These are phyloP conservation scores for Solanum megistacrolobum DNA, from an alignment of 257 asterid species.

Conservation along the genomic window DNA sequence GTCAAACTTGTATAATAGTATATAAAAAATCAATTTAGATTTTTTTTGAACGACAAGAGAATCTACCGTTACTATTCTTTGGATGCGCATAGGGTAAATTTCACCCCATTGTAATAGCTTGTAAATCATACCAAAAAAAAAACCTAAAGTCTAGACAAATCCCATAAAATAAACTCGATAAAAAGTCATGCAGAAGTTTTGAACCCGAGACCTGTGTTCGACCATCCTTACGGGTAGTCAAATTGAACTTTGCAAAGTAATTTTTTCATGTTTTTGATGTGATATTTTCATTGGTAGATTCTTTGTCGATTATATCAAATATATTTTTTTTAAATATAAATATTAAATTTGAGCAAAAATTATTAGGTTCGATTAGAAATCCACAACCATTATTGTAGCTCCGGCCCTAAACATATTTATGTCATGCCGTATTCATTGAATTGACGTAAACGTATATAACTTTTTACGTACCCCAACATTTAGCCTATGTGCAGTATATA, in stretches of 20 bases:
- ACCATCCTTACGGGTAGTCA: too few species aligned
- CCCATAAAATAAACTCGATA: too few species aligned
- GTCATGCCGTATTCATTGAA: background rate
- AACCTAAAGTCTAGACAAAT: too few species aligned
- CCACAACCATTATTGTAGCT: background rate
- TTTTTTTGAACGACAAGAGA: background rate
- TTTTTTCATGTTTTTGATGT: too few species aligned
- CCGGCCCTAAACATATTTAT: fast-evolving
- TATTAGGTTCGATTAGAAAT: background rate
- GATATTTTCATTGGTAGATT: too few species aligned
- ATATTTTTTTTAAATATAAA: too few species aligned
- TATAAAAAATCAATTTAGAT: background rate
- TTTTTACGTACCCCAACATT: background rate
- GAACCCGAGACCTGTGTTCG: too few species aligned
- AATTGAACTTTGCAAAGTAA: background rate
- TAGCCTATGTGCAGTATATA: background rate
- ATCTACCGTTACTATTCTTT: too few species aligned
- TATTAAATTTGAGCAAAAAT: too few species aligned
- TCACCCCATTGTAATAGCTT: background rate
- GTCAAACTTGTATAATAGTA: background rate
- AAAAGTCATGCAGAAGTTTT: too few species aligned
- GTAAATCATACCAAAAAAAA: too few species aligned
- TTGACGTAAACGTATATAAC: background rate
- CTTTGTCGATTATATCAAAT: background rate
- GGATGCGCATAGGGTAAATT: background rate